Evolutionary conservation across 2,329 filamentous ascomycete species (phyloP), one percentile per base, ranked within the genome.

Genomic region (Ophiostoma sp.): DNA sequence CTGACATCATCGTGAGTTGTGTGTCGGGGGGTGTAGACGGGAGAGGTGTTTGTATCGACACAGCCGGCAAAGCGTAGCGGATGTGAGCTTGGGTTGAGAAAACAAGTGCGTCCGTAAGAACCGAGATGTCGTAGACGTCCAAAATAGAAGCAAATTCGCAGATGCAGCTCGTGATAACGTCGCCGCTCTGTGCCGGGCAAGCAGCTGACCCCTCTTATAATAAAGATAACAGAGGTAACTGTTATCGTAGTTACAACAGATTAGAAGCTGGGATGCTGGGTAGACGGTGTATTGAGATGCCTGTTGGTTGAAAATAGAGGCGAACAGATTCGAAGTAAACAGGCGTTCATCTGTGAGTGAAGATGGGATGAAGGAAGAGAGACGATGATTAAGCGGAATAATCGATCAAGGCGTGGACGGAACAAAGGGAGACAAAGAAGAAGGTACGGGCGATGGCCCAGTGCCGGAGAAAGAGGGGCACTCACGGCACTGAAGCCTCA

Each of bases 1-100:
- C 73, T 60, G 72, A 69, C 74, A 75, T 75, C 74, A 75, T 75
- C 69, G 71, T 68, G 69, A 54, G 6, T 17, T n/a, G 4, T 41
- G 41, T 33, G 23, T n/a, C 20, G 27, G 52, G 15, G 66, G 62
- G 62, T 33, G 27, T 62, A 62, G 52, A 33, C 27, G 15, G 11
- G 27, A 31, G 15, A 11, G 27, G 57, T 62, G 27, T 17, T 17
- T 15, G 7, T 33, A 27, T 20, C 57, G 27, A n/a, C 15, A 20
- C 13, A 33, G 57, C 57, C 17, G 13, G 23, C 57, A 62, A 33
- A n/a, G 57, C 57, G 57, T 17, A 35, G 4, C 13, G 27, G 27
- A 33, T 4, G 23, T 62, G 3, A 27, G 52, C 23, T 13, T 57
- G 10, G 17, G n/a, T 13, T 11, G 10, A 15, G 13, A 41, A 13